A percentile compares a stretch with the other conserved stretches of the same genome.
Evolutionary conservation across 805 yeast species (phyloP).

Genomic region (Lipomyces lipofer): DNA sequence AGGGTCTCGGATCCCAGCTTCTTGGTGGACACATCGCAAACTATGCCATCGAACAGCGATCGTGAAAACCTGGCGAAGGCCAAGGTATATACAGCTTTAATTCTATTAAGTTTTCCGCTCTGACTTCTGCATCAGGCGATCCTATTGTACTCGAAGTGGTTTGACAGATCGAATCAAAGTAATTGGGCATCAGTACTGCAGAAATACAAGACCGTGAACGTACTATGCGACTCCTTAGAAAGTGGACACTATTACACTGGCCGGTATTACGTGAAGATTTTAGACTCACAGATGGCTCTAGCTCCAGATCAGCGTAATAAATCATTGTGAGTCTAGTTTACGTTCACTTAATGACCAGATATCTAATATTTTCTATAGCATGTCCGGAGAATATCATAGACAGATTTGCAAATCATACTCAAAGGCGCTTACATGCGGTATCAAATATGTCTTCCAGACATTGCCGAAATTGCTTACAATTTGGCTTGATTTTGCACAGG

Average conservation of each 20-base stretch:
- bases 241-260: constrained; percentile 81
- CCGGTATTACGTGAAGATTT: constrained; percentile 70
- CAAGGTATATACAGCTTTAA: constrained; percentile 7
- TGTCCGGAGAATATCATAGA: constrained; percentile 50
- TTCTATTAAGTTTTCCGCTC: no score
- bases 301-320: constrained; percentile 34
- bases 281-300: constrained; percentile 61
- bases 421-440: constrained; percentile 60
- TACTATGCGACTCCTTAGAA: constrained; percentile 62
- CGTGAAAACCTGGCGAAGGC: constrained; percentile 10
- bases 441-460: constrained; percentile 72
- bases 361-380: constrained; percentile 28
- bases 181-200: constrained; percentile 69
- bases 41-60: no score
- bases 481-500: constrained; percentile 72
- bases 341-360: not conserved
- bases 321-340: constrained; percentile 8
- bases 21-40: no score
- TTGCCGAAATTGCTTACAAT: constrained; percentile 78
- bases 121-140: constrained; percentile 50
- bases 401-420: constrained; percentile 58
- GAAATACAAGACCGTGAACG: constrained; percentile 63
- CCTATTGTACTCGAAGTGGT: constrained; percentile 82
- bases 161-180: constrained; percentile 80
- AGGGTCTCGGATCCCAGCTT: no score